phyloP scores from a whole-genome alignment of 805 yeast genomes.

The Ogataea philodendri region DNA sequence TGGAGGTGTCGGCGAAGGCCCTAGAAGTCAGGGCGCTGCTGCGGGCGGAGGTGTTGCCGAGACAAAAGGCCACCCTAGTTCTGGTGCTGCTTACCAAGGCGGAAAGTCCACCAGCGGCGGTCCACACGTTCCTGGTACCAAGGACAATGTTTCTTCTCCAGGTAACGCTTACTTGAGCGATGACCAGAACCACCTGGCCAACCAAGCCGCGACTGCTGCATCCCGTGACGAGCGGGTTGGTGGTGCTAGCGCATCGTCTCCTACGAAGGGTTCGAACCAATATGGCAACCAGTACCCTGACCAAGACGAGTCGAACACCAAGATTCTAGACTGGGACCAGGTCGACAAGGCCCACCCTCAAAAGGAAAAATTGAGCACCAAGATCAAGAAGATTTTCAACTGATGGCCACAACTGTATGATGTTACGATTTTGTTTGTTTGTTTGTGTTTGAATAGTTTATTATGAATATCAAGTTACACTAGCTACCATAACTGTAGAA shows the following conservation, averaged over 20 bases:
- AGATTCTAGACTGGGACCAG: constrained; percentile 12
- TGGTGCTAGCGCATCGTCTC: constrained; percentile 1
- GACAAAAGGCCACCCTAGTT: too few relatives aligned
- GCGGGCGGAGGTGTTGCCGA: too few relatives aligned
- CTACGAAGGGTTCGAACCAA: not conserved
- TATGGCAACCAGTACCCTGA: not conserved
- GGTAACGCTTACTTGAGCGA: constrained; percentile 17
- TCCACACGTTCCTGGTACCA: constrained; percentile 3
- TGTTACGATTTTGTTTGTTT: not conserved
- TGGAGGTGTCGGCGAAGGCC: constrained; percentile 1
- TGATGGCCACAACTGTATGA: not conserved
- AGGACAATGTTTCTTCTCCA: not conserved
- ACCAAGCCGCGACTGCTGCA: constrained; percentile 20
- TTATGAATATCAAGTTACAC: not conserved
- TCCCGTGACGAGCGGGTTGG: constrained; percentile 12
- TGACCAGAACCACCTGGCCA: constrained; percentile 21
- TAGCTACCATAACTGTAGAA: not conserved
- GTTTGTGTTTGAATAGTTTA: not conserved
- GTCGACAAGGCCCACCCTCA: constrained; percentile 10
- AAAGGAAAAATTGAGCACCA: constrained; percentile 19
- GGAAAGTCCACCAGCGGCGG: not conserved
- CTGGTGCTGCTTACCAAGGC: too few relatives aligned
- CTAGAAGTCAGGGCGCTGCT: constrained; percentile 4
- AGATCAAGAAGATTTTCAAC: constrained; percentile 20
- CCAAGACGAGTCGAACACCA: constrained; percentile 11